Evolutionary conservation across 768 basidiomycete genomes (phyloP).

Genomic region (Lanmaoa pseudosensibilis): DNA sequence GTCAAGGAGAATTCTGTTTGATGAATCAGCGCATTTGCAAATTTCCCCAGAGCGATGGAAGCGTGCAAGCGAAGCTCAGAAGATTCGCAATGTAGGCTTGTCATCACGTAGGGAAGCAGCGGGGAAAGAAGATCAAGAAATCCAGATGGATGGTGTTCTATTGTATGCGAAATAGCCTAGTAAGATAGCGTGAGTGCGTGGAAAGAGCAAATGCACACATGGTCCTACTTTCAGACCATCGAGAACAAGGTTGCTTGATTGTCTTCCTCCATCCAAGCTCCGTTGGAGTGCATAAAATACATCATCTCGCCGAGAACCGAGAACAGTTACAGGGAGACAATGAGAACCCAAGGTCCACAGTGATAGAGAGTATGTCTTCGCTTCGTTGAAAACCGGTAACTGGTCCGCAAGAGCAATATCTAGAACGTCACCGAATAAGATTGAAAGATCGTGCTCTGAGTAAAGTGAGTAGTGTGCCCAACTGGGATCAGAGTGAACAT

Average conservation of each 20-base stretch:
- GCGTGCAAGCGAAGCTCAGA: conserved; percentile 22
- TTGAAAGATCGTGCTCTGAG: conserved; percentile 44
- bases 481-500: conserved; percentile 21
- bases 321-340: conserved; percentile 43
- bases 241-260: conserved; percentile 13
- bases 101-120: conserved; percentile 23
- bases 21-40: conserved; percentile 31
- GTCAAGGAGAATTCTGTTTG: conserved; percentile 33
- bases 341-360: conserved; percentile 53
- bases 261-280: conserved; percentile 34
- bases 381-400: conserved; percentile 40
- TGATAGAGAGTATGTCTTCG: conserved; percentile 48
- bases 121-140: conserved; percentile 22
- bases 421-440: conserved; percentile 47
- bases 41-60: conserved; percentile 22
- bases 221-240: conserved; percentile 33
- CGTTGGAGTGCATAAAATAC: conserved; percentile 39
- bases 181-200: conserved; percentile 4
- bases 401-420: conserved; percentile 37
- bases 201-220: neutral
- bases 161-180: conserved; percentile 27
- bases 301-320: conserved; percentile 33
- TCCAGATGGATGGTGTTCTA: conserved; percentile 15
- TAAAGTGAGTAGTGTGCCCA: neutral
- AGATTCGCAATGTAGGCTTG: conserved; percentile 14